Conservation (phyloP, 768 basidiomycete species). For the Glaciozyma antarctica region DNA sequence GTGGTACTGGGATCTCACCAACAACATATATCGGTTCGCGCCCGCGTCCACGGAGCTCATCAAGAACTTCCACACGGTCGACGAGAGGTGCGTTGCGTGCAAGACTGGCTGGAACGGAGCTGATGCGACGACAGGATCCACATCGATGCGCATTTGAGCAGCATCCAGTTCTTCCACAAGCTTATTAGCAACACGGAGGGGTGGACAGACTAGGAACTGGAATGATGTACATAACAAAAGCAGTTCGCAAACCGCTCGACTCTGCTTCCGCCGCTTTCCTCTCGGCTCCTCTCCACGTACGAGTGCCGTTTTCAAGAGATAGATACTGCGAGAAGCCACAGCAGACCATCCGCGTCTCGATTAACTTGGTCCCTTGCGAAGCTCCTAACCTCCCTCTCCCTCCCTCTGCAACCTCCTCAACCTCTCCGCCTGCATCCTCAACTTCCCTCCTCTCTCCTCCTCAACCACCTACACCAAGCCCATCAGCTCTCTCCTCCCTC, state of each 20-base stretch:
- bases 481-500: neutral
- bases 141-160: constrained; percentile 38
- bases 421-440: constrained; percentile 3
- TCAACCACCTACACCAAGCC: neutral
- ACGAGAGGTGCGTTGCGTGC: constrained; percentile 32
- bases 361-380: too few species aligned
- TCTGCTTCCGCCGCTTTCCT: too few species aligned
- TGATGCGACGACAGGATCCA: constrained; percentile 20
- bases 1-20: constrained; percentile 37
- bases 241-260: too few species aligned
- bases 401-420: neutral
- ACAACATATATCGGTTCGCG: constrained; percentile 40
- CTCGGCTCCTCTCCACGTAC: too few species aligned
- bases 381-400: neutral
- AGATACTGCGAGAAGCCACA: too few species aligned
- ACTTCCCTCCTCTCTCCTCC: neutral
- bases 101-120: neutral
- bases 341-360: too few species aligned
- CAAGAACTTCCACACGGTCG: constrained; percentile 40
- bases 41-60: constrained; percentile 26
- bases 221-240: too few species aligned
- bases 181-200: constrained; percentile 39
- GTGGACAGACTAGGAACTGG: constrained; percentile 2
- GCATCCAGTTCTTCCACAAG: constrained; percentile 40
- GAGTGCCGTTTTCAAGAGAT: too few species aligned